A percentile compares a stretch with the other conserved stretches of the same genome.
These are phyloP conservation scores for Vigna trinervia DNA, from an alignment of 306 rosid species.

Conservation along the genomic window DNA sequence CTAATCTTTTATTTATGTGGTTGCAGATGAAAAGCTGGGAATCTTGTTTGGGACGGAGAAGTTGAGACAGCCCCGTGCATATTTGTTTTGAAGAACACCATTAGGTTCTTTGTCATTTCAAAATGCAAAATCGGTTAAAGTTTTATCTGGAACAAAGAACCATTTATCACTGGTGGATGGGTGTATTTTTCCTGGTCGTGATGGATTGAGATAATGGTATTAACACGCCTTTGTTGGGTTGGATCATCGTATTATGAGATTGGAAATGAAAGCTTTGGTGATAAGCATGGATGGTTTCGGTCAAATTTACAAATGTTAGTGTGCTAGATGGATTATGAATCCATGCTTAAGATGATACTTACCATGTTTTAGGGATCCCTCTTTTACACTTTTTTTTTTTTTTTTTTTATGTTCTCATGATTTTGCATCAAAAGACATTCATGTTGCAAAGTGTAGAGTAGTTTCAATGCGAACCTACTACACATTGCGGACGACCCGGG, in stretches of 20 bases:
- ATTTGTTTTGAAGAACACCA: slow-evolving; percentile 20
- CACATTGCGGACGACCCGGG: not conserved
- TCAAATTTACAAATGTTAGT: slow-evolving; percentile 8
- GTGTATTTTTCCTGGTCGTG: slow-evolving; percentile 26
- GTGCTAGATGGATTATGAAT: slow-evolving; percentile 17
- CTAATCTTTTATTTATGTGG: slow-evolving; percentile 42
- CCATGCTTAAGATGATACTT: not conserved
- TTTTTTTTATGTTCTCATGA: not conserved
- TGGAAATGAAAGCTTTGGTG: slow-evolving; percentile 18
- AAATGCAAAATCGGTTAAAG: slow-evolving; percentile 16
- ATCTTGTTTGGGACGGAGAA: slow-evolving; percentile 25
- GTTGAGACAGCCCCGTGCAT: not conserved
- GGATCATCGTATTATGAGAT: slow-evolving; percentile 24
- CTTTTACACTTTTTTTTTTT: not conserved
- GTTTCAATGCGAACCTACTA: not conserved
- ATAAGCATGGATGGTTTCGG: not conserved
- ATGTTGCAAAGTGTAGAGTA: not conserved
- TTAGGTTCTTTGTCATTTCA: slow-evolving; percentile 16
- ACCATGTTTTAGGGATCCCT: slow-evolving; percentile 22
- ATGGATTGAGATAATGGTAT: slow-evolving; percentile 31
- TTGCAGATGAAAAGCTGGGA: slow-evolving; percentile 59
- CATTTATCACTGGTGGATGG: slow-evolving; percentile 21
- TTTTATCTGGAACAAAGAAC: slow-evolving; percentile 12
- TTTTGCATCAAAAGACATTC: not conserved
- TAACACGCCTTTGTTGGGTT: slow-evolving; percentile 31